Conservation (phyloP, 495 filamentous ascomycete species). For the Parachaetomium inaequale region DNA sequence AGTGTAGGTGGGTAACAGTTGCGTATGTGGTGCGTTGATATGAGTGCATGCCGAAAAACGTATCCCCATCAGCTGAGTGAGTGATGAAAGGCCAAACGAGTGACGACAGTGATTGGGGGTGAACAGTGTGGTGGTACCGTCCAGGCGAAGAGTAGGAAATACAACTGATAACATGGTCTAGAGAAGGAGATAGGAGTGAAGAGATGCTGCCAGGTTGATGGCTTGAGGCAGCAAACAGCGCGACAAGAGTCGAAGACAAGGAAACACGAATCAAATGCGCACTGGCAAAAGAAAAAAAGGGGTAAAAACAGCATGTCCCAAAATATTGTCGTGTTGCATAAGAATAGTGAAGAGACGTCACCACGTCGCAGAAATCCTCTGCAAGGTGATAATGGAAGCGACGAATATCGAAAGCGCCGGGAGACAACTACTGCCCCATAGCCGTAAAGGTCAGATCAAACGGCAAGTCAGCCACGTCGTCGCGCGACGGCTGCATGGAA, state of each 20-base stretch:
- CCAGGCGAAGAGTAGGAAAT: neutral
- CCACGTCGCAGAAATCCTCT: neutral
- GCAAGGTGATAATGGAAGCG: too few species aligned
- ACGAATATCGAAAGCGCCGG: neutral
- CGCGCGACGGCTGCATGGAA: conserved; percentile 8
- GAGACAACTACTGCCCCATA: conserved; percentile 8
- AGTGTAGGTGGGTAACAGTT: too few species aligned
- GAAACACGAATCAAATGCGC: too few species aligned
- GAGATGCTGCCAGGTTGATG: neutral
- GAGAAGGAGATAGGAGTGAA: neutral
- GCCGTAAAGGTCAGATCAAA: conserved; percentile 32
- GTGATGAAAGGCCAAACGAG: neutral
- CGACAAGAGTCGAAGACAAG: too few species aligned
- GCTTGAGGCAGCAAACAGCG: too few species aligned
- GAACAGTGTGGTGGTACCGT: neutral
- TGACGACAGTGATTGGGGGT: conserved; percentile 9
- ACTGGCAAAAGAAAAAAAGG: too few species aligned
- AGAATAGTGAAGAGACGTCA: neutral
- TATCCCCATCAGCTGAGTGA: conserved; percentile 11
- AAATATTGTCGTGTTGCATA: neutral
- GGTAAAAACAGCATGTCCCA: neutral
- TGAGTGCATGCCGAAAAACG: conserved; percentile 1
- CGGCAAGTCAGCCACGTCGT: conserved; percentile 29
- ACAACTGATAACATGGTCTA: neutral
- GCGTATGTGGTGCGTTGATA: neutral